Percentiles rank a stretch among this genome's conserved stretches.
These are phyloP conservation scores for Apodospora peruviana DNA, from an alignment of 495 filamentous ascomycete species.

Conservation along the genomic window DNA sequence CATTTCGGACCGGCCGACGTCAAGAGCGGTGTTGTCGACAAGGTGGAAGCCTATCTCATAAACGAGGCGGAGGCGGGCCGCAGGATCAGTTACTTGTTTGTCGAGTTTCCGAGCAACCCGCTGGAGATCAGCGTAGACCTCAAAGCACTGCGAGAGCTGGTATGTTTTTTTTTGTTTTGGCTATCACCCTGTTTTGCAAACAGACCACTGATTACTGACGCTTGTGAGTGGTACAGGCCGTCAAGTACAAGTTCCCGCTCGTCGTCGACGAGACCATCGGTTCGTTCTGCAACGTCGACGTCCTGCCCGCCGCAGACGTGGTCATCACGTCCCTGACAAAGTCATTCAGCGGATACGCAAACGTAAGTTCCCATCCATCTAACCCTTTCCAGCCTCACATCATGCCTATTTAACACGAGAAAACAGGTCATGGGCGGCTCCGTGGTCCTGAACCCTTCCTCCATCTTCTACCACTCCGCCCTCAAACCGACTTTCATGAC, in stretches of 20 bases:
- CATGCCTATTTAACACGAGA: neutral
- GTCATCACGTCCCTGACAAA: slow-evolving; percentile 46
- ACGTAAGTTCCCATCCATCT: slow-evolving; percentile 32
- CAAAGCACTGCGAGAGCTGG: slow-evolving; percentile 26
- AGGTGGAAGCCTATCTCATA: slow-evolving; percentile 32
- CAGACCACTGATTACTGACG: neutral
- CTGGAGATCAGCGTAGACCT: slow-evolving; percentile 38
- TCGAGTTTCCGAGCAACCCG: slow-evolving; percentile 46
- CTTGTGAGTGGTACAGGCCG: slow-evolving; percentile 19
- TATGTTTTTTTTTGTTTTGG: slow-evolving; percentile 6
- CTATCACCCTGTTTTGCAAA: neutral
- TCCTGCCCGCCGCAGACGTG: slow-evolving; percentile 35
- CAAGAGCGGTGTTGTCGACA: slow-evolving; percentile 28
- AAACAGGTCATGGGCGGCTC: slow-evolving; percentile 41
- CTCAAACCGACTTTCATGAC: slow-evolving; percentile 24
- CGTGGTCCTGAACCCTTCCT: slow-evolving; percentile 35
- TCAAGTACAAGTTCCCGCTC: slow-evolving; percentile 39
- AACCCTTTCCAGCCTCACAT: neutral
- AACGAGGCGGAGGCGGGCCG: slow-evolving; percentile 21
- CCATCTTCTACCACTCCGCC: slow-evolving; percentile 13
- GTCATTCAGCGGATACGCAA: slow-evolving; percentile 44
- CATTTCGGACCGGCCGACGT: slow-evolving; percentile 28
- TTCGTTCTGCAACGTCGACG: slow-evolving; percentile 44
- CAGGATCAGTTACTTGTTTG: slow-evolving; percentile 29
- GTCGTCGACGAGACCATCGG: slow-evolving; percentile 48